Percentiles rank a stretch among this genome's conserved stretches.
Conservation (phyloP, 202 grass and related monocot species). For the Musa balbisiana region DNA sequence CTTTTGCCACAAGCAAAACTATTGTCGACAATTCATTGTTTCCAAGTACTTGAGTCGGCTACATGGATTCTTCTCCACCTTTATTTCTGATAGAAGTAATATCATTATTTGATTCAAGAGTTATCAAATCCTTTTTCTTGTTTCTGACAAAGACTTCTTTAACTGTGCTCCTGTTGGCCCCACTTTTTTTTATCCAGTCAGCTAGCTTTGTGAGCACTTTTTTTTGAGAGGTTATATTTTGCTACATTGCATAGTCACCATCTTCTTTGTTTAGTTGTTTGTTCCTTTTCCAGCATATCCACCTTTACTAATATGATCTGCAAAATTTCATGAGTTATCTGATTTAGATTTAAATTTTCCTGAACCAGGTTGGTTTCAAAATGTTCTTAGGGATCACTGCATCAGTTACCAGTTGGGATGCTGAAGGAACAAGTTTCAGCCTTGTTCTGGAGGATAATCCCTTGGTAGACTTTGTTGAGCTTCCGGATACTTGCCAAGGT, state of each 20-base stretch:
- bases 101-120: not conserved
- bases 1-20: not conserved
- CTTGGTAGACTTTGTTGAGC: slow-evolving; percentile 97
- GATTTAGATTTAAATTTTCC: not conserved
- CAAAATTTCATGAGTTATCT: not conserved
- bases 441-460: slow-evolving; percentile 96
- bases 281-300: not conserved
- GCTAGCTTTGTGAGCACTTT: not conserved
- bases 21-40: not conserved
- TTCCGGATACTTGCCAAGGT: slow-evolving; percentile 93
- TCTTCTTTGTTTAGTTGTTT: not conserved
- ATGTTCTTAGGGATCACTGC: slow-evolving; percentile 97
- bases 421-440: slow-evolving; percentile 83
- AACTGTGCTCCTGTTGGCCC: not conserved
- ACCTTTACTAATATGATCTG: not conserved
- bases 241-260: too few relatives aligned
- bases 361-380: slow-evolving; percentile 87
- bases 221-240: not conserved
- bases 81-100: not conserved
- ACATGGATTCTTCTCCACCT: not conserved
- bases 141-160: not conserved
- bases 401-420: slow-evolving; percentile 89
- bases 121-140: not conserved
- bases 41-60: not conserved
- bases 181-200: not conserved